Conservation (phyloP, 768 basidiomycete genomes). For the Tylopilus balloui region DNA sequence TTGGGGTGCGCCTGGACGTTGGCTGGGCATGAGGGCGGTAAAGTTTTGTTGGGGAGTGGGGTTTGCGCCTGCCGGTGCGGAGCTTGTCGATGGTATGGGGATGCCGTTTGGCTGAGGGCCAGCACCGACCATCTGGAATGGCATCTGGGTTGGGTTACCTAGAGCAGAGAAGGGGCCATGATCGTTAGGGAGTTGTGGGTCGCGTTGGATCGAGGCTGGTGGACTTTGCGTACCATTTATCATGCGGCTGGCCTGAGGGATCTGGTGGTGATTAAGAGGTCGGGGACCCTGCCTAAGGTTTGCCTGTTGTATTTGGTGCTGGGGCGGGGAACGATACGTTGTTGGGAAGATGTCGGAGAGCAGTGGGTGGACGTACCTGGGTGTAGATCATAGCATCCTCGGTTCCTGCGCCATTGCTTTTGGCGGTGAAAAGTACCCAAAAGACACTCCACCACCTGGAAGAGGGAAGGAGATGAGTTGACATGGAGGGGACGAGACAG, state of each 20-base stretch:
- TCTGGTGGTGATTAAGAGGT: conserved; percentile 26
- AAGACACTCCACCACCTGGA: conserved; percentile 86
- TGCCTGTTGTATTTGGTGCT: conserved; percentile 37
- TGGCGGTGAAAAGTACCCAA: conserved; percentile 81
- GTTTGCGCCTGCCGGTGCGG: conserved; percentile 27
- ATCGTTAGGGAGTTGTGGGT: conserved; percentile 29
- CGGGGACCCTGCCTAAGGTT: conserved; percentile 31
- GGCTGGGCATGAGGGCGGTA: conserved; percentile 33
- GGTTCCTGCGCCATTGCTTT: conserved; percentile 60
- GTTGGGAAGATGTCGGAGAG: conserved; percentile 7
- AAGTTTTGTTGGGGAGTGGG: conserved; percentile 32
- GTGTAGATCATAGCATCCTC: conserved; percentile 72
- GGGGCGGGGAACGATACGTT: conserved; percentile 1
- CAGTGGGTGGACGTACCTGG: conserved; percentile 43
- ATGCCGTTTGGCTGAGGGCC: conserved; percentile 45
- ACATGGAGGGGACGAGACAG: neutral
- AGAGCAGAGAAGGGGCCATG: conserved; percentile 5
- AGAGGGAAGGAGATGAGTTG: neutral
- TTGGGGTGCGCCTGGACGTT: conserved; percentile 31
- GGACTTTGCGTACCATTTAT: conserved; percentile 33
- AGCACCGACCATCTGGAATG: conserved; percentile 26
- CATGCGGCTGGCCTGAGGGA: conserved; percentile 26
- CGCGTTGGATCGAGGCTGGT: conserved; percentile 11
- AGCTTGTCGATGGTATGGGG: conserved; percentile 27
- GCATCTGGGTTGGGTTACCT: conserved; percentile 26